Evolutionary conservation across 805 yeast species (phyloP).

Genomic region (Wickerhamomyces queroliae): DNA sequence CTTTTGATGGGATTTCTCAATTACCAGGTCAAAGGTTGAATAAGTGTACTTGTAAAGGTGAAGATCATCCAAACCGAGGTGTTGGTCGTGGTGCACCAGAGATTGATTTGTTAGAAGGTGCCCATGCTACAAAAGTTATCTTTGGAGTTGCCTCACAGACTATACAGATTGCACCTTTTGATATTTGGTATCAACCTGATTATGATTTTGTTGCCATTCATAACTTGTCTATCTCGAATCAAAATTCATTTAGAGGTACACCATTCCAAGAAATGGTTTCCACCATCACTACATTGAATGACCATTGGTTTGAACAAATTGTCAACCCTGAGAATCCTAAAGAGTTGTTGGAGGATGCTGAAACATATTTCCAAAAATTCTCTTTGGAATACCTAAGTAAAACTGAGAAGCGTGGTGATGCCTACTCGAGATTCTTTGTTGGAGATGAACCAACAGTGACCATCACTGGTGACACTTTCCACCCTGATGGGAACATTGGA

Average conservation of each 20-base stretch:
- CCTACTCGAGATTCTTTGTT: conserved; percentile 33
- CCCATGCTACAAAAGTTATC: conserved; percentile 24
- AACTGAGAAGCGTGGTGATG: conserved; percentile 19
- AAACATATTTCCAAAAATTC: conserved; percentile 32
- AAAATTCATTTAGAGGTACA: conserved; percentile 44
- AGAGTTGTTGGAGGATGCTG: background rate
- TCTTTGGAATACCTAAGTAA: conserved; percentile 38
- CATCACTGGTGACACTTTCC: conserved; percentile 34
- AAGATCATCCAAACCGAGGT: conserved; percentile 43
- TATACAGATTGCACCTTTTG: conserved; percentile 45
- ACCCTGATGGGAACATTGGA: conserved; percentile 46
- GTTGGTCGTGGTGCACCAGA: conserved; percentile 46
- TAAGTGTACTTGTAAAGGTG: conserved; percentile 38
- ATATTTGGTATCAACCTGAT: conserved; percentile 48
- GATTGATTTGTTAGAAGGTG: conserved; percentile 45
- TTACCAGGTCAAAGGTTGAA: conserved; percentile 40
- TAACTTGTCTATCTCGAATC: conserved; percentile 33
- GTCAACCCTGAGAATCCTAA: conserved; percentile 12
- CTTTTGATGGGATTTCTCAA: conserved; percentile 41
- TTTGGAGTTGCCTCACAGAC: conserved; percentile 45
- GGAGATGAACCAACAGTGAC: conserved; percentile 44
- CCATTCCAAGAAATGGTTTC: conserved; percentile 47
- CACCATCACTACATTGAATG: conserved; percentile 38
- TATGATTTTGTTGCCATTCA: conserved; percentile 38
- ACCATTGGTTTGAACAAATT: conserved; percentile 39